Conservation (phyloP, 108 stramenopile species). For the Mayamaea pseudoterrestris region DNA sequence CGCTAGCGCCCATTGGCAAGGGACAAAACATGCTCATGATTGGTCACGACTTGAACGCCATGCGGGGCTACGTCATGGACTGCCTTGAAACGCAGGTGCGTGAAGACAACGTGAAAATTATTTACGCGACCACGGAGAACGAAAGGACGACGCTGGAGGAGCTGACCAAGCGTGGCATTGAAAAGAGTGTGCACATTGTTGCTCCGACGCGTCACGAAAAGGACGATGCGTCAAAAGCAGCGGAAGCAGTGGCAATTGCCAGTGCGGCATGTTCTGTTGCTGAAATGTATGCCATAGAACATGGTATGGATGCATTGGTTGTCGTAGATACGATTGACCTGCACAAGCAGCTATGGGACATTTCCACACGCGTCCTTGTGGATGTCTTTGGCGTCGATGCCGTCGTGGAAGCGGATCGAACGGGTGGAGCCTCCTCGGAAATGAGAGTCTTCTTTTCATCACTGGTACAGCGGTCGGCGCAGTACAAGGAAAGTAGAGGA, state of each 20-base stretch:
- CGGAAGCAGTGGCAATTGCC: constrained; percentile 49
- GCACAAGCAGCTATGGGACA: constrained; percentile 79
- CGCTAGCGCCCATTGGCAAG: constrained; percentile 75
- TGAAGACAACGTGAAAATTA: constrained; percentile 30
- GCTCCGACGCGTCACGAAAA: constrained; percentile 8
- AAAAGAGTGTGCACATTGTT: constrained; percentile 43
- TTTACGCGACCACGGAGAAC: constrained; percentile 53
- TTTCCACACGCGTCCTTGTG: constrained; percentile 59
- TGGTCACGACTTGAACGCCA: constrained; percentile 39
- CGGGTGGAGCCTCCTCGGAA: constrained; percentile 77
- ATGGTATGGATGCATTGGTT: constrained; percentile 58
- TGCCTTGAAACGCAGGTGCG: constrained; percentile 19
- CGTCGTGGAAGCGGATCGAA: constrained; percentile 63
- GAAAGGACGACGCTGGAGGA: constrained; percentile 17
- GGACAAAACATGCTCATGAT: constrained; percentile 86
- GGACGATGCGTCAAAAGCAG: constrained; percentile 21
- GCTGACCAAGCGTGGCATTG: constrained; percentile 34
- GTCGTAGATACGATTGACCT: constrained; percentile 71
- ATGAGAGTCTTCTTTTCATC: constrained; percentile 78
- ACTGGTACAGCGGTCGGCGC: constrained; percentile 76
- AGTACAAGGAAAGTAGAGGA: constrained; percentile 56
- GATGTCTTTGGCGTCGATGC: constrained; percentile 66
- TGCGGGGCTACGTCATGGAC: constrained; percentile 26
- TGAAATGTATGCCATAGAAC: constrained; percentile 52
- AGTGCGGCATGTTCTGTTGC: constrained; percentile 71